These are phyloP conservation scores for Lunularia cruciata DNA, from an alignment of 225 moss, liverwort and hornwort genomes.

Conservation along the genomic window DNA sequence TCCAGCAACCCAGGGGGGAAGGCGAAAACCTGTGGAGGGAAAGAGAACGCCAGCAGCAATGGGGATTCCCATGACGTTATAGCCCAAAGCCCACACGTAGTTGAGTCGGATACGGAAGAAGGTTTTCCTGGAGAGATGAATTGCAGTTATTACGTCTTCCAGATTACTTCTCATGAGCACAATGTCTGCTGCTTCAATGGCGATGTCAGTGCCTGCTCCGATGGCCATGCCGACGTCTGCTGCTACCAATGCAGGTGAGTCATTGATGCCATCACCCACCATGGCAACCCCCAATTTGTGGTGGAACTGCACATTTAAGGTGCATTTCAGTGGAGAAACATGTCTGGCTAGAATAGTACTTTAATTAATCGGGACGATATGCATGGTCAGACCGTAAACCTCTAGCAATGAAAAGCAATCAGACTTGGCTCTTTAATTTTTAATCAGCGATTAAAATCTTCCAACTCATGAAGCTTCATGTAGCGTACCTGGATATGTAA, in stretches of 20 bases:
- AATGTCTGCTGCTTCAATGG: conserved; percentile 95
- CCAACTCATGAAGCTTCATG: no score
- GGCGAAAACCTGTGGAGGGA: conserved; percentile 66
- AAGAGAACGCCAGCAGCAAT: conserved; percentile 84
- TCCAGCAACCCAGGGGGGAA: conserved; percentile 95
- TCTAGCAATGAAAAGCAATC: no score
- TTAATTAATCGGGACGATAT: background rate
- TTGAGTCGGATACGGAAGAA: conserved; percentile 82
- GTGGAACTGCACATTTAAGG: conserved; percentile 30
- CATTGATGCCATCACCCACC: conserved; percentile 99
- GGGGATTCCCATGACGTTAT: conserved; percentile 87
- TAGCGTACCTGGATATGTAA: no score
- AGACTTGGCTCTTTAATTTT: background rate
- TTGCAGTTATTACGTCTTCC: conserved; percentile 91
- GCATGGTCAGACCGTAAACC: background rate
- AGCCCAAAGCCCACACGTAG: conserved; percentile 91
- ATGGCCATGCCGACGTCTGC: conserved; percentile 99
- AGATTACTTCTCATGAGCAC: conserved; percentile 93
- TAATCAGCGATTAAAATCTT: background rate
- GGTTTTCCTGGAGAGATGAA: conserved; percentile 78
- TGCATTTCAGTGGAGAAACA: no score
- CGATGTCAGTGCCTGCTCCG: conserved; percentile 94
- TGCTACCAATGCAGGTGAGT: conserved; percentile 89
- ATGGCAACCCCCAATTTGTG: conserved; percentile 71
- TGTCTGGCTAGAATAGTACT: no score